Evolutionary conservation across 768 basidiomycete genomes (phyloP).

Genomic region (Psilocybe tampanensis): DNA sequence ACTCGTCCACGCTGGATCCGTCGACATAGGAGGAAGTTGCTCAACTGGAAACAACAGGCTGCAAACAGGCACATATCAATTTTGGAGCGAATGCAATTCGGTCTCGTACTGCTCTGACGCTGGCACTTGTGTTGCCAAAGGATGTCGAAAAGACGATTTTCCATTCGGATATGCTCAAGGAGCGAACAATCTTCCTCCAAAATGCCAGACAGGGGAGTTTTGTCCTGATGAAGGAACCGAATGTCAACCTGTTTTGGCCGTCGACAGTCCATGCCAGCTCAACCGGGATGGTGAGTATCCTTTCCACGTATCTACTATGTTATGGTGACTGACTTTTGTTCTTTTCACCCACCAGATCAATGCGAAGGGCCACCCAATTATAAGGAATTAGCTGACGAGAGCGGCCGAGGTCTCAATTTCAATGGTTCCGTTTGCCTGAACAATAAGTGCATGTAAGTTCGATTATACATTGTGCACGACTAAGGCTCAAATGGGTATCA

Average conservation of each 20-base stretch:
- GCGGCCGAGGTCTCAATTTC: slow-evolving; percentile 68
- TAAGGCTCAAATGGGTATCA: not conserved
- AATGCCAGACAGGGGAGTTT: slow-evolving; percentile 66
- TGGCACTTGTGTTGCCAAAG: slow-evolving; percentile 60
- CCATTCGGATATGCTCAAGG: slow-evolving; percentile 65
- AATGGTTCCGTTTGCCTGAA: slow-evolving; percentile 88
- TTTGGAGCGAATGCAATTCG: slow-evolving; percentile 77
- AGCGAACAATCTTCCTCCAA: slow-evolving; percentile 49
- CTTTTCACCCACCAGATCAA: slow-evolving; percentile 59
- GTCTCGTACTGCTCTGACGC: slow-evolving; percentile 62
- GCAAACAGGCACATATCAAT: slow-evolving; percentile 76
- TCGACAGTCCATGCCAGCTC: slow-evolving; percentile 77
- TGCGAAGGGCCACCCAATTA: slow-evolving; percentile 72
- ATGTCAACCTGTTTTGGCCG: slow-evolving; percentile 61
- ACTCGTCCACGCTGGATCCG: slow-evolving; percentile 48
- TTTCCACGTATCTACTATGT: not conserved
- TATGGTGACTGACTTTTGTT: slow-evolving; percentile 3
- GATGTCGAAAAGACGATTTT: slow-evolving; percentile 77
- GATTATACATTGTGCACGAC: not conserved
- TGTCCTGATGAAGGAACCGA: slow-evolving; percentile 83
- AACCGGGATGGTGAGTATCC: slow-evolving; percentile 74
- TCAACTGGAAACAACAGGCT: slow-evolving; percentile 62
- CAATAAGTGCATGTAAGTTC: slow-evolving; percentile 75
- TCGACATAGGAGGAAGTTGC: slow-evolving; percentile 49
- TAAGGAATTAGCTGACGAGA: slow-evolving; percentile 61